phyloP scores from a whole-genome alignment of 148 eudicot genomes.

The Nepenthes gracilis region DNA sequence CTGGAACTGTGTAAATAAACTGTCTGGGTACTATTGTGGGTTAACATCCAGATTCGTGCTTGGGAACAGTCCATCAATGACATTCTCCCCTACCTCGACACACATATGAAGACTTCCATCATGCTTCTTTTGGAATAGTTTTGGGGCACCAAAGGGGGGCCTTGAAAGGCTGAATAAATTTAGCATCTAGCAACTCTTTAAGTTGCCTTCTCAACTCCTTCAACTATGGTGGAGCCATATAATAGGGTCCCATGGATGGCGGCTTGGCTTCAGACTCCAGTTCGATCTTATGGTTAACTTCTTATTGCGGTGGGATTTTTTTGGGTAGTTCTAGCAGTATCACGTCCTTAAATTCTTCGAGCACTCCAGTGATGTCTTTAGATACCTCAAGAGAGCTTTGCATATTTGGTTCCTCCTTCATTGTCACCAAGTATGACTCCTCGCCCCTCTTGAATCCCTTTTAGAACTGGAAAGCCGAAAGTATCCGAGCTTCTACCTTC shows the following conservation, averaged over 20 bases:
- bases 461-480: constrained; percentile 1
- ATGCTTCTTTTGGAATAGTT: not conserved
- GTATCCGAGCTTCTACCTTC: not conserved
- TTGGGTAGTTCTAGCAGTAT: constrained; percentile 2
- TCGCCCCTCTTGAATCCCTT: not conserved
- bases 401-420: not conserved
- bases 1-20: too few species aligned
- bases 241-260: not conserved
- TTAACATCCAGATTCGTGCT: too few species aligned
- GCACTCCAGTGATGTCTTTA: not conserved
- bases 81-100: too few species aligned
- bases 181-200: constrained; percentile 4
- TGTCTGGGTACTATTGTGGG: too few species aligned
- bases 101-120: too few species aligned
- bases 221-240: constrained; percentile 3
- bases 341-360: not conserved
- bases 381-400: not conserved
- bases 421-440: not conserved
- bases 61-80: too few species aligned
- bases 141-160: constrained; percentile 1
- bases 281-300: constrained; percentile 9
- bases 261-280: not conserved
- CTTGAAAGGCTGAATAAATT: not conserved
- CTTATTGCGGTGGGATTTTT: not conserved
- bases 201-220: constrained; percentile 2